Base-by-base conservation (phyloP, 1,284 basidiomycete species). In the Coriolopsis trogii region DNA sequence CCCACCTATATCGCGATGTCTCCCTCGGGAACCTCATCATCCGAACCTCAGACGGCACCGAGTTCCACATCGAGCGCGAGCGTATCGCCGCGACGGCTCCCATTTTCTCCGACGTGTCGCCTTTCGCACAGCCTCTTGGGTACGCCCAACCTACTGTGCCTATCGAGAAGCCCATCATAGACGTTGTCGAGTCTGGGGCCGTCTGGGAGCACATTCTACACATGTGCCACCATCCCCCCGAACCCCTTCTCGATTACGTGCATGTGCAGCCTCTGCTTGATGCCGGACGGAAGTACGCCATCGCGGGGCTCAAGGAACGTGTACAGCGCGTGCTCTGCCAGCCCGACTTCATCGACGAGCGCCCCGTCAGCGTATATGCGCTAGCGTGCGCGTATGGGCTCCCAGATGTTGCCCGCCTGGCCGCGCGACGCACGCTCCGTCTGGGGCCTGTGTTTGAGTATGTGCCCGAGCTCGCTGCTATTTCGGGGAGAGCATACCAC, bases 221-320 rank as follows among this genome's bases (percentile, higher is more conserved):
- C 26, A 30, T 46, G 10, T 47, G 45, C 31, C 37, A 37, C 18
- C 49, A 39, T 21, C 21, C 16, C 15, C 38, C 39, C 28, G 44
- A 52, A 13, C 42, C 42, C 16, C 52, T 58, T 4, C 46, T 47
- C 21, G 46, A 49, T 40, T 33, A 37, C 42, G 38, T 56, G 16
- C 59, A 62, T 12, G 46, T 64, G 15, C 52, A 63, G 18, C 46
- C 41, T 2, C 58, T 72, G 3, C 48, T 71, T 18, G 59, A 61
- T 24, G 67, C 65, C 0, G 68, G 67, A 7, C 40, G 56, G 15
- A 75, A 74, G 48, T 73, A 75, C 30, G 55, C 53, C 15, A 69
- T 73, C 64, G 64, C 70, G 34, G 41, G 30, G 12, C 24, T 49
- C 12, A 30, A 28, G 2, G 29, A 41, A 5, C 33, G 45, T 6